Evolutionary conservation across 495 filamentous ascomycete genomes (phyloP).

Genomic region (Penicillium coffeae): DNA sequence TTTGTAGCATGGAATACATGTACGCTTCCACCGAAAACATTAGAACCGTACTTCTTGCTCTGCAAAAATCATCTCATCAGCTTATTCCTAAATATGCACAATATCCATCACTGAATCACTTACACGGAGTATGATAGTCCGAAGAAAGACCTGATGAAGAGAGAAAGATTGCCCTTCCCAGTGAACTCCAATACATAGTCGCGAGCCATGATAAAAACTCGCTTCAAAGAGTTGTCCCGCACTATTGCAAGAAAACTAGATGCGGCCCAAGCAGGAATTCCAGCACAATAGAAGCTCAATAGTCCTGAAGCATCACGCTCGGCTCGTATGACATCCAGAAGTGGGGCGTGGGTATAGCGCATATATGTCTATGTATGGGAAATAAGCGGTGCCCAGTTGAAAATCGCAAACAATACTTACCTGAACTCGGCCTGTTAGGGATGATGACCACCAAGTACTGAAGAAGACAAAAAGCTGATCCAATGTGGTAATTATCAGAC

Average conservation of each 20-base stretch:
- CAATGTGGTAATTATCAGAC: conserved; percentile 42
- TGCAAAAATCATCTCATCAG: conserved; percentile 21
- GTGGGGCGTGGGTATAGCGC: conserved; percentile 37
- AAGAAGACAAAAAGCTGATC: conserved; percentile 41
- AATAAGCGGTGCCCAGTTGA: conserved; percentile 6
- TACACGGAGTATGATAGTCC: conserved; percentile 33
- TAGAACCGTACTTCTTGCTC: conserved; percentile 35
- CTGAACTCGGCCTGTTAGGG: conserved; percentile 44
- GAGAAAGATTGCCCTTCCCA: conserved; percentile 21
- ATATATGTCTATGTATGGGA: conserved; percentile 41
- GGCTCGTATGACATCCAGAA: conserved; percentile 34
- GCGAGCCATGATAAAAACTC: conserved; percentile 27
- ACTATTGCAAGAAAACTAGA: conserved; percentile 39
- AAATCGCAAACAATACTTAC: conserved; percentile 22
- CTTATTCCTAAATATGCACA: too few relatives aligned
- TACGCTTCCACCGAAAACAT: conserved; percentile 43
- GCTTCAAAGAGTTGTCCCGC: conserved; percentile 39
- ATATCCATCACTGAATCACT: too few relatives aligned
- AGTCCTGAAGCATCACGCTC: conserved; percentile 35
- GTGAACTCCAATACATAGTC: conserved; percentile 23
- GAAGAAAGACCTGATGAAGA: conserved; percentile 27
- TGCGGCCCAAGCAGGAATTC: conserved; percentile 42
- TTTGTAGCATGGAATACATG: conserved; percentile 48
- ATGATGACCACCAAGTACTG: conserved; percentile 42
- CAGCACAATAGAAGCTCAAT: conserved; percentile 42